Conservation (phyloP, 176 grass and related monocot species). For the Triticum turgidum region DNA sequence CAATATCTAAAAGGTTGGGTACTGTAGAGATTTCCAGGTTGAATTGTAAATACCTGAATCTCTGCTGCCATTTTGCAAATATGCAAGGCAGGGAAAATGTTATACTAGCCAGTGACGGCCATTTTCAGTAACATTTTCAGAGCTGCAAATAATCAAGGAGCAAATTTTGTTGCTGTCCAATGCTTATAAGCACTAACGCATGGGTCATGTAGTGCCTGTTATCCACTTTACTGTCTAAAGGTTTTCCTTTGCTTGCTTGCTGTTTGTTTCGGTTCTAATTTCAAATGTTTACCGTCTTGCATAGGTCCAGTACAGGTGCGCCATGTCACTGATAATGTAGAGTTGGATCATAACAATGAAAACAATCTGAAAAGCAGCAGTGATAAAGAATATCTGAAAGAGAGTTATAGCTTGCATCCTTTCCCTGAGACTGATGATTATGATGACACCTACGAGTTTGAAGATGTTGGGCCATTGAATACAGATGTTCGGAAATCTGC, state of each 20-base stretch:
- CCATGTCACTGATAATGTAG: conserved; percentile 18
- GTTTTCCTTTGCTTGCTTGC: not conserved
- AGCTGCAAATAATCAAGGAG: not conserved
- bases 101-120: not conserved
- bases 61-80: conserved; percentile 8
- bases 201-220: not conserved
- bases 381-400: conserved; percentile 48
- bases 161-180: not conserved
- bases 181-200: not conserved
- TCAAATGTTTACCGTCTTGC: conserved; percentile 25
- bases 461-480: conserved; percentile 35
- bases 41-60: conserved; percentile 17
- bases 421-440: conserved; percentile 48
- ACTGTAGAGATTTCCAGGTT: not conserved
- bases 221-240: not conserved
- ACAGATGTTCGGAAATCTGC: conserved; percentile 35
- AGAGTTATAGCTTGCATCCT: conserved; percentile 38
- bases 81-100: not conserved
- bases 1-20: not conserved
- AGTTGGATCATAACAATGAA: conserved; percentile 15
- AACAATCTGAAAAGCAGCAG: conserved; percentile 42
- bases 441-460: conserved; percentile 50
- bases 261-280: conserved; percentile 15
- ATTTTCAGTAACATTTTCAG: not conserved
- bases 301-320: conserved; percentile 28